Conservation (phyloP, 345 rosid species). For the Eucalyptus curtisii region DNA sequence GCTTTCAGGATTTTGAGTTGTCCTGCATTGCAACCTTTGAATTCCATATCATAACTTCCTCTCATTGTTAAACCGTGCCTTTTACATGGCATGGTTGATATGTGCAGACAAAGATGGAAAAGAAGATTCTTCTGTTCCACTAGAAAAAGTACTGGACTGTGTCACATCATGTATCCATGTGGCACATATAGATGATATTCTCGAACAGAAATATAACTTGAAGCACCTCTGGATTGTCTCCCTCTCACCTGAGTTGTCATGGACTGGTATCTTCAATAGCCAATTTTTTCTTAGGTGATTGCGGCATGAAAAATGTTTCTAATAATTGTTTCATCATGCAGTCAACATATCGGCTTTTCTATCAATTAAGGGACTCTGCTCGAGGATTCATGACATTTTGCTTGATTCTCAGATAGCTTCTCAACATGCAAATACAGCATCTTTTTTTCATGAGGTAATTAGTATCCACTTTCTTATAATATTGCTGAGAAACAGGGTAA, state of each 20-base stretch:
- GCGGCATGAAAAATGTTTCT: neutral
- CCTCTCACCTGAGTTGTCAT: slow-evolving; percentile 59
- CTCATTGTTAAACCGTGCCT: neutral
- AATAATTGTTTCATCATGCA: slow-evolving; percentile 5
- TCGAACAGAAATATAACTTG: slow-evolving; percentile 42
- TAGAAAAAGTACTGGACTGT: slow-evolving; percentile 61
- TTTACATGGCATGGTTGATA: neutral
- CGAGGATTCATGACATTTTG: slow-evolving; percentile 28
- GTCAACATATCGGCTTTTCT: slow-evolving; percentile 72
- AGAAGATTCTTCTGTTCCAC: slow-evolving; percentile 41
- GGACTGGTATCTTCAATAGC: slow-evolving; percentile 53
- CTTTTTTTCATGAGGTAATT: slow-evolving; percentile 59
- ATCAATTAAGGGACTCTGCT: slow-evolving; percentile 60
- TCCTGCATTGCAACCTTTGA: neutral
- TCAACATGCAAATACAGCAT: slow-evolving; percentile 13
- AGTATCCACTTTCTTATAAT: neutral
- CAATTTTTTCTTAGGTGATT: neutral
- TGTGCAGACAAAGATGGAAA: slow-evolving; percentile 41
- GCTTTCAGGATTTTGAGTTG: neutral
- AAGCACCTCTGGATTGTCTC: slow-evolving; percentile 29
- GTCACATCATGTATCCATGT: slow-evolving; percentile 51
- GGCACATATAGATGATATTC: slow-evolving; percentile 45
- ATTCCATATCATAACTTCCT: neutral
- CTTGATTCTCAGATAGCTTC: slow-evolving; percentile 21
- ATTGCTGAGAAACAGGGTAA: neutral